These are phyloP conservation scores for Septoria linicola DNA, from an alignment of 2,329 filamentous ascomycete genomes.

Conservation along the genomic window DNA sequence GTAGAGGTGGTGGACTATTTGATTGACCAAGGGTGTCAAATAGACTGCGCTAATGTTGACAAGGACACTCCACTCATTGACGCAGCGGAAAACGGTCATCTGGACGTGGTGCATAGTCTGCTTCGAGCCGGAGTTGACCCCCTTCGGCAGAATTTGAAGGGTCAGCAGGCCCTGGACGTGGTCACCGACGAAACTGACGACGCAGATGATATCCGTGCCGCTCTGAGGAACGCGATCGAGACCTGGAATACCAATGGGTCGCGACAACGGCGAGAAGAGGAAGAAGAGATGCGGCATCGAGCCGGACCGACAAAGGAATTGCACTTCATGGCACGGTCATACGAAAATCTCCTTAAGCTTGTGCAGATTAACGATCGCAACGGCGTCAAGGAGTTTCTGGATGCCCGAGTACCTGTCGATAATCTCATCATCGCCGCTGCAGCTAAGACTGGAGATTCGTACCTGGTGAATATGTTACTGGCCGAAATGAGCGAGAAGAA, in stretches of 20 bases:
- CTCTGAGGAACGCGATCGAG: slow-evolving; percentile 47
- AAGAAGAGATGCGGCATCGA: slow-evolving; percentile 45
- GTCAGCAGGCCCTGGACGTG: slow-evolving; percentile 85
- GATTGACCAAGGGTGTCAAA: slow-evolving; percentile 77
- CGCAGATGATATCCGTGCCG: slow-evolving; percentile 64
- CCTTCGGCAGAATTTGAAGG: slow-evolving; percentile 84
- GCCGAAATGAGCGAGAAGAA: slow-evolving; percentile 57
- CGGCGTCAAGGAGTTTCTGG: slow-evolving; percentile 51
- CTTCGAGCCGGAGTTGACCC: slow-evolving; percentile 88
- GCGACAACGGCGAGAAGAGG: slow-evolving; percentile 54
- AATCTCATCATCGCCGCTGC: slow-evolving; percentile 87
- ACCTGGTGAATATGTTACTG: slow-evolving; percentile 73
- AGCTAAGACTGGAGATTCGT: slow-evolving; percentile 84
- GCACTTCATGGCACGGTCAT: slow-evolving; percentile 51
- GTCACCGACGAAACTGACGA: slow-evolving; percentile 78
- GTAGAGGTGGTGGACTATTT: slow-evolving; percentile 84
- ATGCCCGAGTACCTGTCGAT: slow-evolving; percentile 53
- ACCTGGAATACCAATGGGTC: slow-evolving; percentile 40
- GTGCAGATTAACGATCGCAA: slow-evolving; percentile 50
- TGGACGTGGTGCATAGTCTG: slow-evolving; percentile 81
- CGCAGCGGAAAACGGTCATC: slow-evolving; percentile 91
- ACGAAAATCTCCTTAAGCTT: slow-evolving; percentile 50
- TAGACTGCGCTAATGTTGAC: slow-evolving; percentile 73
- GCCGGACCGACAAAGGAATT: slow-evolving; percentile 41
- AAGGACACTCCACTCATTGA: slow-evolving; percentile 91